Base-by-base conservation (phyloP, 2,329 filamentous ascomycete species). In the Graphilbum fragrans region DNA sequence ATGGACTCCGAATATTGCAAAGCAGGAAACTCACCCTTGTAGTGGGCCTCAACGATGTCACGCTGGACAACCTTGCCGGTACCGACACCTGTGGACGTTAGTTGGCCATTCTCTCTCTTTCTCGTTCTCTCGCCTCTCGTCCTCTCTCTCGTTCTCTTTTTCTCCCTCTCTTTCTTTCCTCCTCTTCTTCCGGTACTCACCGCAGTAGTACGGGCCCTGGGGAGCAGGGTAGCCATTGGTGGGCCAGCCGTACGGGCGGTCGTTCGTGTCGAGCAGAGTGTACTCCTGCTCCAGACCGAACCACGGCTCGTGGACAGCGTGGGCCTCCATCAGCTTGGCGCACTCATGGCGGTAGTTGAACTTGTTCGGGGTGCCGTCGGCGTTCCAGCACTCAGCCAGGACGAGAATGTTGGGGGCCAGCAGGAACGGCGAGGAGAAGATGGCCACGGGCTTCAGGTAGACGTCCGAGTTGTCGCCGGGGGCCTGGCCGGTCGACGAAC, bases 241-340 rank as follows among this genome's bases (percentile, higher is more conserved):
- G 59, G 83, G 83, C 85, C 86, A 93, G 68, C 92, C 92, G 58
- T 87, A 95, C 42, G 92, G 92, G 67, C 86, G 82, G 64, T 87
- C 84, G 53, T 81, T 77, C 53, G 79, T 67, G 58, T 90, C 88
- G 53, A 96, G 82, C 36, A 93, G 80, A 46, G 86, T 96, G 76
- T 96, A 96, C 67, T 95, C 90, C 64, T 94, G 90, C 63, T 94
- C 90, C 17, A 98, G 80, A 66, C 92, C 92, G 66, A 96, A 98
- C 92, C 90, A 96, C 58, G 92, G 88, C 61, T 83, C 73, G 56
- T 90, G 81, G 44, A 78, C 70, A 61, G 80, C 80, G 64, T 95
- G 80, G 49, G 80, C 74, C 64, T 92, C 79, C 86, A 96, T 94
- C 55, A 95, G 72, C 64, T 92, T 82, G 59, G 77, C 77, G 57